Percentiles rank a stretch among this genome's conserved stretches.
These are phyloP conservation scores for Pelargonium myrrhifolium DNA, from an alignment of 441 rosid genomes.

Conservation along the genomic window DNA sequence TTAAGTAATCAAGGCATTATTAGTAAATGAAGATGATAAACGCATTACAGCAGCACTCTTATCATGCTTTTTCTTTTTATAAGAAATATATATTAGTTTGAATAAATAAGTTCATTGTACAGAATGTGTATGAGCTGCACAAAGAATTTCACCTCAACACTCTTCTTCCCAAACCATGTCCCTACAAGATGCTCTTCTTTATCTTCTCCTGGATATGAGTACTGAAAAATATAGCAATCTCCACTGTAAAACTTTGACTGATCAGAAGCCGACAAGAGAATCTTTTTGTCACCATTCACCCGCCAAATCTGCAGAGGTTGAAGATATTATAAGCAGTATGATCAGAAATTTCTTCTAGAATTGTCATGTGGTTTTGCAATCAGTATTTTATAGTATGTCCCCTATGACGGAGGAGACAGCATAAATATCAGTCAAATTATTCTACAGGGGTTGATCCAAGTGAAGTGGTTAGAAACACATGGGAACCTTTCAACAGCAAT, in stretches of 20 bases:
- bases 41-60: neutral
- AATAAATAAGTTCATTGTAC: neutral
- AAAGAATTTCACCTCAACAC: constrained; percentile 57
- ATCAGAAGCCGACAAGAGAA: constrained; percentile 66
- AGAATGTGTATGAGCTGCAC: no score
- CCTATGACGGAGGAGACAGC: neutral
- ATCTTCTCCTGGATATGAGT: constrained; percentile 82
- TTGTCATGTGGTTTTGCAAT: neutral
- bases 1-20: neutral
- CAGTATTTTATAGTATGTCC: neutral
- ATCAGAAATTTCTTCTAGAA: constrained; percentile 14
- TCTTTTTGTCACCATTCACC: constrained; percentile 76
- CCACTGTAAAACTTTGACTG: constrained; percentile 90
- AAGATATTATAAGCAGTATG: neutral
- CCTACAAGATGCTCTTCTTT: constrained; percentile 86
- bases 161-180: constrained; percentile 86
- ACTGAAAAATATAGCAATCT: constrained; percentile 89
- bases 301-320: constrained; percentile 65
- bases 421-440: neutral
- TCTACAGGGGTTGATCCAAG: neutral
- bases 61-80: neutral
- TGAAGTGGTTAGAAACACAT: neutral
- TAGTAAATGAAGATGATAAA: neutral
- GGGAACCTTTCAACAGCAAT: neutral
- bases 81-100: neutral